Conservation (phyloP, 176 grass and related monocot genomes). For the Oryza officinalis region DNA sequence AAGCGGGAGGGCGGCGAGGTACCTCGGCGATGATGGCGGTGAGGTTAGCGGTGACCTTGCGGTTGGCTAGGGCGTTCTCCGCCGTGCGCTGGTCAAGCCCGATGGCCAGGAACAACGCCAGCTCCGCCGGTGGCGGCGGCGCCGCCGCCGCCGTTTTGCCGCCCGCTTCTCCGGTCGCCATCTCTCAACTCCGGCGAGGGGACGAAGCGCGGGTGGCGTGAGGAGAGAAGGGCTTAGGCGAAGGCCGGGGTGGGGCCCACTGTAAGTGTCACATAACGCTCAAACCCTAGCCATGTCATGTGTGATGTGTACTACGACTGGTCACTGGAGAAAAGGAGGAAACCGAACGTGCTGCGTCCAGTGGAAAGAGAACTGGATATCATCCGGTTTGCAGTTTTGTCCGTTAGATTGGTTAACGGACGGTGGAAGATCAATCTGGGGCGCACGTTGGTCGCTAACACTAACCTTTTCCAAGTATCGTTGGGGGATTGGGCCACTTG, state of each 20-base stretch:
- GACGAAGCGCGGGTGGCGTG: neutral
- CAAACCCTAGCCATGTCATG: neutral
- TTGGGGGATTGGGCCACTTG: too few species aligned
- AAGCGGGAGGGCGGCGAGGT: neutral
- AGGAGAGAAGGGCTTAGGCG: neutral
- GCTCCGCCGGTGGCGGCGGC: slow-evolving; percentile 2
- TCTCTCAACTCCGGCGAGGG: slow-evolving; percentile 2
- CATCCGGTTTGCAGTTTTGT: too few species aligned
- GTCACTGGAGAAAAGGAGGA: too few species aligned
- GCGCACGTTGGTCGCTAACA: too few species aligned
- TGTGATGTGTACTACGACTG: too few species aligned
- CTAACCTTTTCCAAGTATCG: too few species aligned
- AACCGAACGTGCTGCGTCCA: too few species aligned
- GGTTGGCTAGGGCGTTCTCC: slow-evolving; percentile 59
- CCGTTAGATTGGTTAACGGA: too few species aligned
- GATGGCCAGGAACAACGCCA: slow-evolving; percentile 53
- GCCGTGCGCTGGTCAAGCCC: slow-evolving; percentile 58
- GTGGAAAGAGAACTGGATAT: too few species aligned
- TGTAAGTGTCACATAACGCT: neutral
- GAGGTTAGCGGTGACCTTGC: slow-evolving; percentile 65
- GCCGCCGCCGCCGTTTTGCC: neutral
- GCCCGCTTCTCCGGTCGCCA: slow-evolving; percentile 27
- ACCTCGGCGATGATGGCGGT: slow-evolving; percentile 57
- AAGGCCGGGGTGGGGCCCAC: neutral
- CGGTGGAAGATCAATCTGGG: too few species aligned